phyloP scores from a whole-genome alignment of 139 green algal species.

The Penium margaritaceum region DNA sequence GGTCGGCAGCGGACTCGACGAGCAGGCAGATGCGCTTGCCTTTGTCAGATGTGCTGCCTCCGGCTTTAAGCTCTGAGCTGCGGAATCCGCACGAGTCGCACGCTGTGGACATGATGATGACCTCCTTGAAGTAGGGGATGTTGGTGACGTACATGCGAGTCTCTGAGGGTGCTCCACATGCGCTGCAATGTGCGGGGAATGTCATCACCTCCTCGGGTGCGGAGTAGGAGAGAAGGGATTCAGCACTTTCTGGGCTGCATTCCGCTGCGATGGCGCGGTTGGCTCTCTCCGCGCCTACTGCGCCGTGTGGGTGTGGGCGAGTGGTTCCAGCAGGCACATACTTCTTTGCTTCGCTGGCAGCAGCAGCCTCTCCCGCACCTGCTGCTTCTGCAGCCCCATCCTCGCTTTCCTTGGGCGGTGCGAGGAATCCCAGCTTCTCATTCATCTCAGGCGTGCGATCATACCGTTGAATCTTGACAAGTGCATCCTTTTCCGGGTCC shows the following conservation, averaged over 20 bases:
- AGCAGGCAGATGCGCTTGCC: constrained; percentile 17
- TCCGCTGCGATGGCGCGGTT: constrained; percentile 22
- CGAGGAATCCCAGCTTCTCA: constrained; percentile 19
- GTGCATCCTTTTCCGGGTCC: constrained; percentile 9
- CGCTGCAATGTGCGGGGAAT: constrained; percentile 53
- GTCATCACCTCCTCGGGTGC: constrained; percentile 54
- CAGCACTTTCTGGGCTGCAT: constrained; percentile 1
- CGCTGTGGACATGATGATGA: constrained; percentile 59
- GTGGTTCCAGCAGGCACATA: constrained; percentile 6
- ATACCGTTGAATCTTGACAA: constrained; percentile 12
- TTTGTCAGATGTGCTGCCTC: constrained; percentile 23
- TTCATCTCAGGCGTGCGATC: constrained; percentile 25
- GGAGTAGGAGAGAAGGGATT: constrained; percentile 41
- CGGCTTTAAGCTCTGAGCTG: constrained; percentile 48
- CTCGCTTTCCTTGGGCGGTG: no score
- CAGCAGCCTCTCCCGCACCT: not conserved
- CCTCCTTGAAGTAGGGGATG: constrained; percentile 61
- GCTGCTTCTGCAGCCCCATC: no score
- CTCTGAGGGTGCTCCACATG: constrained; percentile 42
- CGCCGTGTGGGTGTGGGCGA: constrained; percentile 2
- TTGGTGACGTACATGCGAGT: constrained; percentile 54
- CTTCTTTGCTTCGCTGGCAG: not conserved
- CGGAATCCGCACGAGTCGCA: constrained; percentile 59
- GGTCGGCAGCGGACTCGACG: constrained; percentile 49
- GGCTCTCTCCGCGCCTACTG: constrained; percentile 2